Evolutionary conservation across 371 early-diverging fungal species (phyloP).

Genomic region (Actinomortierella ambigua): DNA sequence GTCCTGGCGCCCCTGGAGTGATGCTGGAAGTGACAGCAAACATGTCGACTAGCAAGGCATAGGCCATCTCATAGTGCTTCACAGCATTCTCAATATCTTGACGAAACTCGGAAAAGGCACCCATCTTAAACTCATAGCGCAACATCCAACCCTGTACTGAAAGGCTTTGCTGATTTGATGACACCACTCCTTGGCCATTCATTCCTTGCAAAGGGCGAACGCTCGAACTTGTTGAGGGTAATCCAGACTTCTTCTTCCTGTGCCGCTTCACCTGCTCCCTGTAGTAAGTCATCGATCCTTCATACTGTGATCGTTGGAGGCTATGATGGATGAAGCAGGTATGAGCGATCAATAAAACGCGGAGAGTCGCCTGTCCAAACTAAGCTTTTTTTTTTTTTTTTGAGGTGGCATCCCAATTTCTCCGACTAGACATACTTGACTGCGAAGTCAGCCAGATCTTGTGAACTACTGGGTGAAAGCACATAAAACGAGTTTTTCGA

Average conservation of each 20-base stretch:
- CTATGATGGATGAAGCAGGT: constrained; percentile 38
- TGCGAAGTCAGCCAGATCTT: constrained; percentile 70
- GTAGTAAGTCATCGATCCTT: constrained; percentile 73
- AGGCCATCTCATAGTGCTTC: constrained; percentile 77
- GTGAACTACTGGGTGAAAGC: constrained; percentile 53
- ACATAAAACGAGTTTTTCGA: constrained; percentile 66
- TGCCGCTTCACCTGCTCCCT: constrained; percentile 73
- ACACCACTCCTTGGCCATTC: constrained; percentile 26
- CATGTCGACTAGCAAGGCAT: constrained; percentile 68
- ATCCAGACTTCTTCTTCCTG: constrained; percentile 70
- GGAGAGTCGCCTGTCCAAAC: neutral
- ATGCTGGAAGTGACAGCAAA: constrained; percentile 57
- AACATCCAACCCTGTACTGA: constrained; percentile 75
- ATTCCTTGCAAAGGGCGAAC: constrained; percentile 34
- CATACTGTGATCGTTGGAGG: constrained; percentile 70
- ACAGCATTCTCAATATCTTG: constrained; percentile 80
- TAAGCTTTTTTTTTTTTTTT: neutral
- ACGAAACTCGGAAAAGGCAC: constrained; percentile 74
- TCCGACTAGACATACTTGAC: constrained; percentile 52
- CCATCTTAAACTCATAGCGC: constrained; percentile 85
- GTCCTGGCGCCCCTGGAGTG: constrained; percentile 51
- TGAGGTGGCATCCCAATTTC: neutral
- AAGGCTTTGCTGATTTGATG: constrained; percentile 49
- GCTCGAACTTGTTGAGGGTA: constrained; percentile 57
- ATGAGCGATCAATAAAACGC: neutral